These are phyloP conservation scores for Hanseniaspora sp. DNA, from an alignment of 1,139 yeast species.

Conservation along the genomic window DNA sequence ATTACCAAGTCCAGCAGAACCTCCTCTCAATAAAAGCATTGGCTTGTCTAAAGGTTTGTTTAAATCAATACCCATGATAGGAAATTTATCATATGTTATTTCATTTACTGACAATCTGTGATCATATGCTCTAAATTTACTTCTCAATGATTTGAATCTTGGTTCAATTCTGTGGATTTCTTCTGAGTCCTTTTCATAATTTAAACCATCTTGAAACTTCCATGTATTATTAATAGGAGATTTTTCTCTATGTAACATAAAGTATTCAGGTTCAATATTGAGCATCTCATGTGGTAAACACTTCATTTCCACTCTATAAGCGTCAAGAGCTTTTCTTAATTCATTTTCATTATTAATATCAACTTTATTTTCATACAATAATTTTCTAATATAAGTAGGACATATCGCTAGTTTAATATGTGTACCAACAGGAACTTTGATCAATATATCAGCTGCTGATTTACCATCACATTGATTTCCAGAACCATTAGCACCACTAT, in stretches of 20 bases:
- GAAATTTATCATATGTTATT: constrained; percentile 53
- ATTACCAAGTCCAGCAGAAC: constrained; percentile 89
- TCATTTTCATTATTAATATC: constrained; percentile 17
- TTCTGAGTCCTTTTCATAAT: constrained; percentile 38
- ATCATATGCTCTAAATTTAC: constrained; percentile 56
- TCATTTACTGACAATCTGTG: constrained; percentile 51
- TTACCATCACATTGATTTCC: constrained; percentile 74
- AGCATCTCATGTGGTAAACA: constrained; percentile 23
- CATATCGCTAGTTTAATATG: constrained; percentile 77
- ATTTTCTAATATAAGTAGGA: constrained; percentile 38
- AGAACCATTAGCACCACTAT: constrained; percentile 60
- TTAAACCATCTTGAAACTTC: constrained; percentile 52
- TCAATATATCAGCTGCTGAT: constrained; percentile 62
- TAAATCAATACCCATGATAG: constrained; percentile 69
- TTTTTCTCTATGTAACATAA: constrained; percentile 51
- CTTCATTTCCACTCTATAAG: constrained; percentile 20
- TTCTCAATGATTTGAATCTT: constrained; percentile 54
- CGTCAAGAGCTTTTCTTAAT: constrained; percentile 21
- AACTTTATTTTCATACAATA: constrained; percentile 22
- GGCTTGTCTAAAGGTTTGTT: constrained; percentile 55
- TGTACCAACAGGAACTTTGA: constrained; percentile 89
- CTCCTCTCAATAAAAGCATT: constrained; percentile 64
- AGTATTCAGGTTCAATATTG: constrained; percentile 31
- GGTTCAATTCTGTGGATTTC: constrained; percentile 54
- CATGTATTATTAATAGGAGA: constrained; percentile 42